These are phyloP conservation scores for Plantago elongata DNA, from an alignment of 257 asterid species.

Conservation along the genomic window DNA sequence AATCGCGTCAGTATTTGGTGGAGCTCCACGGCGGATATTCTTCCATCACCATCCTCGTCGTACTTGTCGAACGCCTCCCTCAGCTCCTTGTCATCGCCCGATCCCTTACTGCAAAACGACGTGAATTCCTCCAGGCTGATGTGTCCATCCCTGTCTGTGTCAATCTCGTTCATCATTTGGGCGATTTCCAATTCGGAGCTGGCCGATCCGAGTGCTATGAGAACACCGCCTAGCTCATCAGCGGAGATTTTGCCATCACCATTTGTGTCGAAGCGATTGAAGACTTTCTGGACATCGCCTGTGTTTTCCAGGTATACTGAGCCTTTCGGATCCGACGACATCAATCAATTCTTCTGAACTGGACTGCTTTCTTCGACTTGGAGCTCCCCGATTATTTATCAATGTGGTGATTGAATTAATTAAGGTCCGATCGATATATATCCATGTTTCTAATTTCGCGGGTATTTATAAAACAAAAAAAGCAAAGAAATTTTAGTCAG, in stretches of 20 bases:
- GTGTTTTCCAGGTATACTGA: slow-evolving; percentile 43
- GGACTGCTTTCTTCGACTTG: not conserved
- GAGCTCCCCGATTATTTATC: not conserved
- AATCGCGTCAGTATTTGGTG: slow-evolving; percentile 67
- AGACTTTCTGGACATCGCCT: slow-evolving; percentile 48
- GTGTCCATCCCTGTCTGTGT: slow-evolving; percentile 80
- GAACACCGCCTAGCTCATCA: slow-evolving; percentile 60
- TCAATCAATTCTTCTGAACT: not conserved
- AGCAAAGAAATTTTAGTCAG: too few relatives aligned
- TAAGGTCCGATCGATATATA: too few relatives aligned
- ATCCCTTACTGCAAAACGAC: slow-evolving; percentile 48
- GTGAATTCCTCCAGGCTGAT: slow-evolving; percentile 70
- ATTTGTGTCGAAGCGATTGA: slow-evolving; percentile 75
- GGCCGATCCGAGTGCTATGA: slow-evolving; percentile 63
- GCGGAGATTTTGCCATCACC: slow-evolving; percentile 81
- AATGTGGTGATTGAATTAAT: not conserved
- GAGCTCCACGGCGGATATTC: slow-evolving; percentile 69
- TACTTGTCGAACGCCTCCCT: slow-evolving; percentile 75
- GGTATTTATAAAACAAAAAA: too few relatives aligned
- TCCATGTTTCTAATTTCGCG: too few relatives aligned
- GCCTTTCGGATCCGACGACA: slow-evolving; percentile 20
- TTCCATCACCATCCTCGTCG: slow-evolving; percentile 78
- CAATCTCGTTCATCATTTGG: slow-evolving; percentile 64
- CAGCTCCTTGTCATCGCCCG: slow-evolving; percentile 48
- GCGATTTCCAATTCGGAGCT: slow-evolving; percentile 43